Evolutionary conservation across 202 grass and related monocot genomes (phyloP), one percentile per base, ranked within the genome.

Genomic region (Tripidium arundinaceum): DNA sequence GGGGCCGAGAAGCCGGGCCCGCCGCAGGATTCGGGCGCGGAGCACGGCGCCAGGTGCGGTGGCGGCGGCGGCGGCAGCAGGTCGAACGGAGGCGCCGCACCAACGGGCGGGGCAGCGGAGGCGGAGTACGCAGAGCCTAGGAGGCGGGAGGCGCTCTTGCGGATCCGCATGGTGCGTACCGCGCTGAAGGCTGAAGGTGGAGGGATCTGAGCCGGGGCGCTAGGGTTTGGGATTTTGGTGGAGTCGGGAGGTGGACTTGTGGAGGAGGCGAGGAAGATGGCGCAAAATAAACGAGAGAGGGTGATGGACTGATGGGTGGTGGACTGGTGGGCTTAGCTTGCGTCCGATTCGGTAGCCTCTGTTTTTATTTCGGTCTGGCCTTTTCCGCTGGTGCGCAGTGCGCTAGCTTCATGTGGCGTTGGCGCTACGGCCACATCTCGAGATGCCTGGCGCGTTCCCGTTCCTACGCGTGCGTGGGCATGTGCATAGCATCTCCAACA

Each of bases 121-220:
- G 68, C 19, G 41, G 39, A 54, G 64, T 45, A 25, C 9, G 72
- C 29, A 8, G 81, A 81, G 68, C 71, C 68, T 29, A 90, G 83
- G 9, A 86, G 38, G 67, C 46, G 77, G 14, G 85, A 64, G 65
- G 88, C 76, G 38, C 62, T 81, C 83, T 42, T 90, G 18, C 88
- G 85, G 71, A 90, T 93, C 83, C 85, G 82, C 91, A 90, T 90
- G 84, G 58, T 8, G 33, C 39, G 4, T 25, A 6, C 33, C 4
- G 31, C 15, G 37, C 22, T 2, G 25, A 2, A 41, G 10, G 58
- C 58, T 28, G 59, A 1, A 62, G 59, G 42, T 28, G 2, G 11
- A 13, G 69, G 31, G 89, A 91, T 81, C 62, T 70, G 61, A 12
- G 31, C 28, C 13, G 12, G 15, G 27, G 21, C 21, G 57, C 55